Evolutionary conservation across 768 basidiomycete species (phyloP), one percentile per base, ranked within the genome.

Genomic region (Trametes cingulata): DNA sequence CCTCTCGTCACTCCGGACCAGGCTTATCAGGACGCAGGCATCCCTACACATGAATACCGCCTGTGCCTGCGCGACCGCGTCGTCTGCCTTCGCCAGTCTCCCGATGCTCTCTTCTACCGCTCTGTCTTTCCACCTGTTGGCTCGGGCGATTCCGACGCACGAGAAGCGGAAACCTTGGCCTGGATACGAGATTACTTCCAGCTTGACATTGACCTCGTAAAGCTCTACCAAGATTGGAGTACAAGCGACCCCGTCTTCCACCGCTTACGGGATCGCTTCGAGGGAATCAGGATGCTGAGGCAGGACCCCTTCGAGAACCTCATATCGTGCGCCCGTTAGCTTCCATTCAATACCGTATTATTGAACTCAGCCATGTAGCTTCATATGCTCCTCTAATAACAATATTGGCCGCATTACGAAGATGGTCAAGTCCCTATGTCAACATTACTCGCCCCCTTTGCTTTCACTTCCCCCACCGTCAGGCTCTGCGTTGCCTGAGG

Each of bases 301-400:
- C 95, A 98, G 74, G 94, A 96, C 69, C 93, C 93, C 65, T 98
- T 93, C 88, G 96, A 98, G 75, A 95, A 91, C 67, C 82, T 98
- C 27, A 76, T 98, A 43, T 94, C 93, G 95, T 97, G 73, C 67
- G 91, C 85, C 8, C 13, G 25, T 17, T 39, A 12, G n/a, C n/a
- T 12, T 42, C 19, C 6, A 20, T 1, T 43, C 19, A 15, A 14
- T 46, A 27, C 35, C 19, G 29, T 22, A 24, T 29, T 25, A 13
- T 45, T 51, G 6, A n/a, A 40, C 19, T 54, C 6, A 14, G 6
- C 12, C 20, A 12, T 24, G 22, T 53, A 96, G 95, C 9, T 99
- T 98, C 76, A 97, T 99, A 64, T 98, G 96, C 71, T 97, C 95
- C 2, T 92, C 93, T 2, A 98, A 98, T 69, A 98, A 98, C 72